These are phyloP conservation scores for Cercospora canescens DNA, from an alignment of 2,329 filamentous ascomycete genomes.

Conservation along the genomic window DNA sequence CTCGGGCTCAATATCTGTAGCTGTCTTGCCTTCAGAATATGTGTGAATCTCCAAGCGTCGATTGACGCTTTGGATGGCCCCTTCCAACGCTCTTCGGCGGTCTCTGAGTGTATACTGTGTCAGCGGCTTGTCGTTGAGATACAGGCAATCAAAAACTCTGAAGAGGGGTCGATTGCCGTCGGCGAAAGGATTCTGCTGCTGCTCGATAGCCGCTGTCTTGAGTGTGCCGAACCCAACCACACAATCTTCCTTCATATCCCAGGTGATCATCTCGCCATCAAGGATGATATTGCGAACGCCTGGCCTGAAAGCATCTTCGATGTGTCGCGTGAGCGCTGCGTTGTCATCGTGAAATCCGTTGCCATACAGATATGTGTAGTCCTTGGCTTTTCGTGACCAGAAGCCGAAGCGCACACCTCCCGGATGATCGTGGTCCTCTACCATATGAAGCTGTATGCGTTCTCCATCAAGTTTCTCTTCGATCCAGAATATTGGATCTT, in stretches of 20 bases:
- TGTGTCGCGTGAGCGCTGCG: constrained; percentile 75
- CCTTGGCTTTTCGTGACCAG: constrained; percentile 94
- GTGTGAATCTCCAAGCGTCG: constrained; percentile 81
- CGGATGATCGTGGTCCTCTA: constrained; percentile 63
- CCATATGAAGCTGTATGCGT: constrained; percentile 94
- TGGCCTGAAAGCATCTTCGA: constrained; percentile 73
- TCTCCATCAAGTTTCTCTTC: constrained; percentile 98
- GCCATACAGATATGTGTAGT: constrained; percentile 94
- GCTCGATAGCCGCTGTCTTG: constrained; percentile 82
- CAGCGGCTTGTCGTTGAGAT: constrained; percentile 77
- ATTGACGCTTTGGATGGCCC: constrained; percentile 67
- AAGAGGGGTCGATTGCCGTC: constrained; percentile 74
- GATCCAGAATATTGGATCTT: constrained; percentile 85
- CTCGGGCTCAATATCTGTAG: constrained; percentile 73
- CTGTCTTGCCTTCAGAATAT: constrained; percentile 64
- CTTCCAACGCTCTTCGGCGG: constrained; percentile 71
- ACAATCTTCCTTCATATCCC: constrained; percentile 83
- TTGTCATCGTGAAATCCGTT: constrained; percentile 70
- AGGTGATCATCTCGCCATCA: constrained; percentile 98
- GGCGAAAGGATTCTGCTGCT: constrained; percentile 70
- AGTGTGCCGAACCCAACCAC: constrained; percentile 89
- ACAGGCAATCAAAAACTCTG: constrained; percentile 87
- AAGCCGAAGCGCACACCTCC: constrained; percentile 78
- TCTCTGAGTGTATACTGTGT: constrained; percentile 82
- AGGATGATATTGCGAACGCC: constrained; percentile 85